Evolutionary conservation across 139 green algal genomes (phyloP).

Genomic region (Pleodorina starrii): DNA sequence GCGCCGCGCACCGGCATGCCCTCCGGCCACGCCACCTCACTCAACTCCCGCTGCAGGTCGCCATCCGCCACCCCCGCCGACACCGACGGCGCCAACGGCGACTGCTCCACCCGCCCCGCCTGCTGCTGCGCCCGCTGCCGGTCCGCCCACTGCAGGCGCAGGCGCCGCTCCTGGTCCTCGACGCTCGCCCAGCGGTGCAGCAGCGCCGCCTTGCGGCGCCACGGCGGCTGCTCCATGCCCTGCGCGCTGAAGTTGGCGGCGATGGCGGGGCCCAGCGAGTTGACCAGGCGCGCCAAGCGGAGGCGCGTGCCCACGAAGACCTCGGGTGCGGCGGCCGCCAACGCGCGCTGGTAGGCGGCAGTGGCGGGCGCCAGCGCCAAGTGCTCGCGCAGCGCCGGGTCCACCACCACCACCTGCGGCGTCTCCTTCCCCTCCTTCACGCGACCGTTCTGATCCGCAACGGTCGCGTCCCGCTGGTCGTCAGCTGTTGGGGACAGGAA

Average conservation of each 20-base stretch:
- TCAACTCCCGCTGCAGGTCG: background rate
- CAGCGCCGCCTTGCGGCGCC: constrained; percentile 35
- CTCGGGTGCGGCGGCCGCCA: background rate
- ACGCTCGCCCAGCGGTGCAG: constrained; percentile 10
- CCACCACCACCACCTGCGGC: constrained; percentile 15
- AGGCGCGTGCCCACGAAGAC: constrained; percentile 13
- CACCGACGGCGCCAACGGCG: background rate
- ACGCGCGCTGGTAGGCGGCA: background rate
- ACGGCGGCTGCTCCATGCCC: constrained; percentile 38
- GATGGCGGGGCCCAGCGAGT: background rate
- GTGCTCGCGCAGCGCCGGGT: background rate
- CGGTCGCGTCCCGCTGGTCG: background rate
- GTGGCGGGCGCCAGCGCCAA: constrained; percentile 14
- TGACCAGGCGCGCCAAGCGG: constrained; percentile 17
- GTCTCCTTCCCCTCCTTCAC: background rate
- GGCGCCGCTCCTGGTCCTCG: background rate
- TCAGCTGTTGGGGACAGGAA: background rate
- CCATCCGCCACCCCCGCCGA: background rate
- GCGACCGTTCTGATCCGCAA: background rate
- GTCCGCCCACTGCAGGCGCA: background rate
- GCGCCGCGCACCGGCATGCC: background rate
- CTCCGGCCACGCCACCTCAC: background rate
- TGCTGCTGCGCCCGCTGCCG: background rate
- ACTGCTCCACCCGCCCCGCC: background rate
- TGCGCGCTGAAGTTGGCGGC: constrained; percentile 8